phyloP scores from a whole-genome alignment of 352 stramenopile species.

The Phytophthora tubulina region DNA sequence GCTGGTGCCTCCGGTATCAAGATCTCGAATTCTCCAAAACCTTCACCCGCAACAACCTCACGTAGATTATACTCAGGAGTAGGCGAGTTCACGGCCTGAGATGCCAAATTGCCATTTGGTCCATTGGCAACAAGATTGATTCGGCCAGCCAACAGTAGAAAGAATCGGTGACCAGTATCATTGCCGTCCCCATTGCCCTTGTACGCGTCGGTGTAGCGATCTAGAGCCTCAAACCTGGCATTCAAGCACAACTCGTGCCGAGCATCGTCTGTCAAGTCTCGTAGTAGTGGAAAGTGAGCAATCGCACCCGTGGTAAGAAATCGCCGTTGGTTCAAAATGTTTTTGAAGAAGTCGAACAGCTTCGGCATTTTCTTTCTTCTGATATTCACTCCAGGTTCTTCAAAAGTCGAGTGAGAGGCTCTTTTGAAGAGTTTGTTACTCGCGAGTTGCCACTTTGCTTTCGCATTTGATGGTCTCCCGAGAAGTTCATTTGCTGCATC shows the following conservation, averaged over 20 bases:
- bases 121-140: slow-evolving; percentile 52
- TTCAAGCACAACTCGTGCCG: slow-evolving; percentile 60
- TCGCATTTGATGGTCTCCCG: slow-evolving; percentile 43
- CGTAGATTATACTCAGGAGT: slow-evolving; percentile 40
- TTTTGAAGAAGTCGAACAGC: slow-evolving; percentile 73
- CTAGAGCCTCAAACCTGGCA: slow-evolving; percentile 67
- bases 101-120: slow-evolving; percentile 27
- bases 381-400: slow-evolving; percentile 10
- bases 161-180: slow-evolving; percentile 46
- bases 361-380: slow-evolving; percentile 47
- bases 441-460: slow-evolving; percentile 61
- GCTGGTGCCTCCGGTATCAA: slow-evolving; percentile 50
- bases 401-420: slow-evolving; percentile 18
- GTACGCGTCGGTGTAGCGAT: slow-evolving; percentile 57
- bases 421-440: slow-evolving; percentile 47
- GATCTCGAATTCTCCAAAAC: slow-evolving; percentile 79
- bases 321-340: slow-evolving; percentile 74
- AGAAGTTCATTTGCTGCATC: slow-evolving; percentile 57
- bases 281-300: slow-evolving; percentile 57
- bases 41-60: slow-evolving; percentile 48
- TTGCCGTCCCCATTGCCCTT: slow-evolving; percentile 45
- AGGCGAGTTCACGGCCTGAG: background rate
- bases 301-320: slow-evolving; percentile 67
- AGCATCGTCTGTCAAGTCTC: slow-evolving; percentile 45
- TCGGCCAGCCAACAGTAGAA: slow-evolving; percentile 58